phyloP scores from a whole-genome alignment of 257 asterid species.

The Solanum ossicruentum region DNA sequence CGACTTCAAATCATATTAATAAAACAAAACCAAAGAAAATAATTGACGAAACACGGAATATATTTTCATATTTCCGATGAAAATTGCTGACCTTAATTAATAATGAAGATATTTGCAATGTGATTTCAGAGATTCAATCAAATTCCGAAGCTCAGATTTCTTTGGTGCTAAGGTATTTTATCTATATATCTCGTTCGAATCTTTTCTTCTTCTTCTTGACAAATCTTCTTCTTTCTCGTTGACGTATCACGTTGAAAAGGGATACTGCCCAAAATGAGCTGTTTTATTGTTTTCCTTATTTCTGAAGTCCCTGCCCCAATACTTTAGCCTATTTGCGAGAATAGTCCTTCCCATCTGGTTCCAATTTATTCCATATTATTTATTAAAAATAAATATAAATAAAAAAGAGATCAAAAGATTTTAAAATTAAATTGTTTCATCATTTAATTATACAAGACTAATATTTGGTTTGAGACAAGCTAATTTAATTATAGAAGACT shows the following conservation, averaged over 20 bases:
- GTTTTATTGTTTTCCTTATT: not conserved
- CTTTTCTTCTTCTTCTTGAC: not conserved
- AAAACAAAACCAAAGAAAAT: not conserved
- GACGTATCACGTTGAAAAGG: conserved; percentile 5
- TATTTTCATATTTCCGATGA: not conserved
- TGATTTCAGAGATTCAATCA: conserved; percentile 12
- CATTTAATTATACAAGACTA: too few species aligned
- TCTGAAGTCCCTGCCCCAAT: not conserved
- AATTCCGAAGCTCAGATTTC: not conserved
- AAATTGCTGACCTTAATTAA: conserved; percentile 27
- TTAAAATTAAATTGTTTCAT: too few species aligned
- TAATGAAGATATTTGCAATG: conserved; percentile 27
- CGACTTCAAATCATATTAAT: conserved; percentile 1
- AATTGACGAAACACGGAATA: not conserved
- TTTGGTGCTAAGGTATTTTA: not conserved
- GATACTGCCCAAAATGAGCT: not conserved
- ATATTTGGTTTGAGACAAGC: too few species aligned
- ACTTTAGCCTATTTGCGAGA: not conserved
- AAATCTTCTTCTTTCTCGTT: conserved; percentile 4
- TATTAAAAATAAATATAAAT: too few species aligned
- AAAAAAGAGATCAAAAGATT: too few species aligned
- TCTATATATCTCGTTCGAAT: conserved; percentile 8
- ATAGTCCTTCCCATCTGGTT: not conserved
- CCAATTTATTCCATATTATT: not conserved
- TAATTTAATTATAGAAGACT: too few species aligned